Base-by-base conservation (phyloP, 1,284 basidiomycete genomes). In the Microbotryum violaceum region DNA sequence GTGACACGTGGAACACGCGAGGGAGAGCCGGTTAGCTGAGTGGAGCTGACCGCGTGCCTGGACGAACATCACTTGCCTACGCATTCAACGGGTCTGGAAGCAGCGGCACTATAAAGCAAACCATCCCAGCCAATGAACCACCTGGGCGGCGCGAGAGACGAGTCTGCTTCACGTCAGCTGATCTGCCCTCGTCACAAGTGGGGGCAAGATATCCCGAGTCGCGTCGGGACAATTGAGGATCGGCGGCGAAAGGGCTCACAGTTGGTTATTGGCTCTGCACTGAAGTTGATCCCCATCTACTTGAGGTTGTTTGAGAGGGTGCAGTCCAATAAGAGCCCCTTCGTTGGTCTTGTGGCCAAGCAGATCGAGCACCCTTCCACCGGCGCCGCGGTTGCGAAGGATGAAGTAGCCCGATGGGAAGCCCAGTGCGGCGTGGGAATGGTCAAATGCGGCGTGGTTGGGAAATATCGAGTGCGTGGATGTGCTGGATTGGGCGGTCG, bases 401-500 rank as follows among this genome's bases (percentile, higher is more conserved):
- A 69, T 46, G 53, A 69, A 69, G 50, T 50, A 67, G 42, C 67
- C 65, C 7, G 44, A 48, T 4, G 67, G 67, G 3, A 69, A 52
- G 29, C 48, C 49, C 3, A 64, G 49, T 10, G 55, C 44, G 18
- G 46, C 23, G n/a, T 47, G 53, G 2, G 29, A 8, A 37, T 68
- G 66, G 16, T 62, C 48, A 44, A 64, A 62, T 2, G 56, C 57
- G 2, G 45, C 29, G 29, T 63, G 51, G 6, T 42, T 42, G 37
- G 14, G 37, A 18, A 42, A 42, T 6, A 42, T 42, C 37, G 37
- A 42, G 12, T 14, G 37, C 9, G 37, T 2, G 14, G 16, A 42
- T 42, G 12, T 42, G 37, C 37, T 14, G 37, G 14, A 9, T 42
- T 42, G 37, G 12, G 37, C 12, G 37, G 9, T 42, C 37, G 37